Evolutionary conservation across 2,329 filamentous ascomycete genomes (phyloP).

Genomic region (Tolypocladium tropicale): DNA sequence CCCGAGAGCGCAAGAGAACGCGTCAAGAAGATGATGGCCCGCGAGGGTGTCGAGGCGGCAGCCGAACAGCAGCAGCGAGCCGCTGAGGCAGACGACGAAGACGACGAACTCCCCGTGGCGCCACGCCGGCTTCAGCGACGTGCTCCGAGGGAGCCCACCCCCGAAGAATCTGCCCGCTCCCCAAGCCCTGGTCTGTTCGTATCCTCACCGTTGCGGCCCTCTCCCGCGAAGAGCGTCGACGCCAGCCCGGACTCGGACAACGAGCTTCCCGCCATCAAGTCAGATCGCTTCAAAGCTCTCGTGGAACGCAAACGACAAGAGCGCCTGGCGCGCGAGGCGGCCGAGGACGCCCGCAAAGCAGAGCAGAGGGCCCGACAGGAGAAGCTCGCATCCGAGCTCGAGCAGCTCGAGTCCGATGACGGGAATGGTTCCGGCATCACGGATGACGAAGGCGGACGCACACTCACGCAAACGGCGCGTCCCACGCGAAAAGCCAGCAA

Average conservation of each 20-base stretch:
- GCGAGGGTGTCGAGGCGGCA: conserved; percentile 12
- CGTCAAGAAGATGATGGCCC: conserved; percentile 31
- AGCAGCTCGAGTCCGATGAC: conserved; percentile 22
- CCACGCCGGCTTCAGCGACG: conserved; percentile 29
- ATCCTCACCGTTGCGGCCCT: conserved; percentile 33
- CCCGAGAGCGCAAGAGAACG: conserved; percentile 25
- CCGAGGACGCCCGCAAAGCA: conserved; percentile 37
- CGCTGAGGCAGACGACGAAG: conserved; percentile 26
- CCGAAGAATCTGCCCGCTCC: conserved; percentile 14
- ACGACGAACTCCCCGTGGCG: conserved; percentile 29
- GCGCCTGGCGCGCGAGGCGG: conserved; percentile 55
- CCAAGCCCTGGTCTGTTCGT: conserved; percentile 44
- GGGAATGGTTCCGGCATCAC: conserved; percentile 41
- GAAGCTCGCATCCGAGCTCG: conserved; percentile 23
- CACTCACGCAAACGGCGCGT: conserved; percentile 57
- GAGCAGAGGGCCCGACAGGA: conserved; percentile 29
- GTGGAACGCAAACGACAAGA: conserved; percentile 66
- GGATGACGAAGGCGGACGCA: conserved; percentile 53
- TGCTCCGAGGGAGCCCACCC: conserved; percentile 20
- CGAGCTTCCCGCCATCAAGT: conserved; percentile 35
- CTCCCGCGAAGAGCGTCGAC: conserved; percentile 15
- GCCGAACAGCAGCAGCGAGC: too few relatives aligned
- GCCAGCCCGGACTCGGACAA: conserved; percentile 33
- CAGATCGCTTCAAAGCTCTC: conserved; percentile 59
- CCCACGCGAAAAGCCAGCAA: conserved; percentile 82